Evolutionary conservation across 345 rosid genomes (phyloP).

Genomic region (Kandelia obovata): DNA sequence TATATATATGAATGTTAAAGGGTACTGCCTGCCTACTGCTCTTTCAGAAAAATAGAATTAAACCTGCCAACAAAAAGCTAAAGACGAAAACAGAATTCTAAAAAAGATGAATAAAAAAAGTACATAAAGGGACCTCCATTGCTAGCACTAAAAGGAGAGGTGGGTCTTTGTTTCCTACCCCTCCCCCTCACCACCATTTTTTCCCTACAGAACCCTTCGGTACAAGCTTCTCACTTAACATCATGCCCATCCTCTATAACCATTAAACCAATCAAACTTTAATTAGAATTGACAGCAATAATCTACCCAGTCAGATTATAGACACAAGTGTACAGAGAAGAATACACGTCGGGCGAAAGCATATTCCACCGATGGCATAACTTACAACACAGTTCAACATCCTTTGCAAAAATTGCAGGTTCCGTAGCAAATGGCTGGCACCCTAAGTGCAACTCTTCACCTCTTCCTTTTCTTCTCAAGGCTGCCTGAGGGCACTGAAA

Average conservation of each 20-base stretch:
- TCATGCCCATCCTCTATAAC: conserved; percentile 7
- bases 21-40: conserved; percentile 4
- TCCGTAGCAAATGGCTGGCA: conserved; percentile 1
- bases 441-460: background rate
- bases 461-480: conserved; percentile 7
- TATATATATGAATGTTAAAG: conserved; percentile 17
- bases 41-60: conserved; percentile 18
- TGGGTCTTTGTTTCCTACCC: background rate
- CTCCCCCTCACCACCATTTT: background rate
- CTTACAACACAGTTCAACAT: conserved; percentile 20
- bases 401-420: conserved; percentile 22
- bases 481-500: conserved; percentile 19
- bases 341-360: conserved; percentile 23
- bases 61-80: background rate
- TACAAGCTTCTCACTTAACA: background rate
- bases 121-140: conserved; percentile 12
- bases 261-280: conserved; percentile 29
- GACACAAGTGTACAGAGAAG: conserved; percentile 28
- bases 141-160: conserved; percentile 12
- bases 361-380: conserved; percentile 16
- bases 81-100: conserved; percentile 6
- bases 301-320: conserved; percentile 30
- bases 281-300: conserved; percentile 18
- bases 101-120: background rate
- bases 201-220: conserved; percentile 13